Percentiles rank a stretch among this genome's conserved stretches.
These are phyloP conservation scores for Deinandra increscens DNA, from an alignment of 129 eudicot species.

Conservation along the genomic window DNA sequence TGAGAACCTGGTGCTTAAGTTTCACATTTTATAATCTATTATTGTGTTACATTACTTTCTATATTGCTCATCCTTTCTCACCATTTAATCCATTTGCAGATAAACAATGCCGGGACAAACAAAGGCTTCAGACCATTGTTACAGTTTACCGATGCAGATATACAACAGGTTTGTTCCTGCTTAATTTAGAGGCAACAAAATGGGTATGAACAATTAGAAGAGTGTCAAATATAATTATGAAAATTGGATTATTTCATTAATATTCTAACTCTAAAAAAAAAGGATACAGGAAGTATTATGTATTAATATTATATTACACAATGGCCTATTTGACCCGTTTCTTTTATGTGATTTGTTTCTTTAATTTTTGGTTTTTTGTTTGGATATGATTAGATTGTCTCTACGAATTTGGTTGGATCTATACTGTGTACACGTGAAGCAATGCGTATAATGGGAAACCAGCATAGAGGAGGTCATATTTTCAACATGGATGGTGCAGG, in stretches of 20 bases:
- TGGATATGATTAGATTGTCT: slow-evolving; percentile 54
- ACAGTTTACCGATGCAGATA: slow-evolving; percentile 72
- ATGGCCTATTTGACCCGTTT: not conserved
- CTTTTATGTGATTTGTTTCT: not conserved
- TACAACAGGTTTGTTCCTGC: slow-evolving; percentile 57
- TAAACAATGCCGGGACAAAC: slow-evolving; percentile 86
- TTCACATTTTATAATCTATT: not conserved
- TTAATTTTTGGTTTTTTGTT: not conserved
- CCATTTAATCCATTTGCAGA: slow-evolving; percentile 36
- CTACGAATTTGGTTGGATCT: slow-evolving; percentile 91
- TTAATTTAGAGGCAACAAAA: not conserved
- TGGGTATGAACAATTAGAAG: not conserved
- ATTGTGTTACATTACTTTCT: not conserved
- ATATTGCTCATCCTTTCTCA: slow-evolving; percentile 8
- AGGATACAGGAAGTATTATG: not conserved
- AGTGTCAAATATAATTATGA: not conserved
- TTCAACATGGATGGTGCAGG: slow-evolving; percentile 96
- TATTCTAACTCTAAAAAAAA: not conserved
- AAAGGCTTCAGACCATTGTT: slow-evolving; percentile 88
- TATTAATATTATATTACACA: not conserved
- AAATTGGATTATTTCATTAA: not conserved
- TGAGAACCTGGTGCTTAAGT: slow-evolving; percentile 25
- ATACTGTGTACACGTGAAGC: slow-evolving; percentile 93
- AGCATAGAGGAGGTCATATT: slow-evolving; percentile 65
- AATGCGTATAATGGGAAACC: slow-evolving; percentile 54